Evolutionary conservation across 768 basidiomycete genomes (phyloP), one percentile per base, ranked within the genome.

Genomic region (Pilatotrama ljubarskyi): DNA sequence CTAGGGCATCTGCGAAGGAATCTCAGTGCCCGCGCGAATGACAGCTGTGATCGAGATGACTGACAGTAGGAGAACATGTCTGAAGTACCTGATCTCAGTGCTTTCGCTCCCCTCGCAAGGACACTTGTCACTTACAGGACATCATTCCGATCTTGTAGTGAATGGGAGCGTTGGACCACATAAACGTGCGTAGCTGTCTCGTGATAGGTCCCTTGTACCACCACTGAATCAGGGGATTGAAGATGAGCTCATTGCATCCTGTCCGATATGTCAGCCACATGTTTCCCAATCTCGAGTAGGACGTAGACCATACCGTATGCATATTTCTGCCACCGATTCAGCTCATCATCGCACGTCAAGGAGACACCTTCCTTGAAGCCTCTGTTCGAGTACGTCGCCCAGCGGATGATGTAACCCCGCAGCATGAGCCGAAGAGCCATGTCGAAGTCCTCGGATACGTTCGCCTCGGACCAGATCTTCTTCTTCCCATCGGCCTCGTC

Each of bases 241-340:
- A 95, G 61, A 94, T 82, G 49, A 95, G 80, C 73, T 90, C 88
- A 67, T 84, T 86, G 69, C 85, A 88, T 2, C 86, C 85, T 85
- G 35, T 6, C 43, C 13, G 26, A 14, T 7, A 18, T 26, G 55
- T 40, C 59, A 46, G 51, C 26, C 50, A 22, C 2, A 47, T 26
- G 53, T 38, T 37, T 63, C 40, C 32, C 32, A n/a, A 17, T n/a
- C 18, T 26, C 13, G 9, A 26, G n/a, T 35, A 46, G 22, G 22
- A 44, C 44, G 51, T 37, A 43, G 5, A 55, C 29, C 68, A 51
- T 68, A 82, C 87, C 90, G 73, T 90, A 91, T 0, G 88, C 78
- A 61, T 91, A 92, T 70, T 95, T 96, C 62, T 95, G 91, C 94
- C 94, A 96, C 2, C 94, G 74, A 66, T 95, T 95, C 9, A 96